Conservation (phyloP, 1,284 basidiomycete species). For the Microbotryum lychnidis-dioicae region DNA sequence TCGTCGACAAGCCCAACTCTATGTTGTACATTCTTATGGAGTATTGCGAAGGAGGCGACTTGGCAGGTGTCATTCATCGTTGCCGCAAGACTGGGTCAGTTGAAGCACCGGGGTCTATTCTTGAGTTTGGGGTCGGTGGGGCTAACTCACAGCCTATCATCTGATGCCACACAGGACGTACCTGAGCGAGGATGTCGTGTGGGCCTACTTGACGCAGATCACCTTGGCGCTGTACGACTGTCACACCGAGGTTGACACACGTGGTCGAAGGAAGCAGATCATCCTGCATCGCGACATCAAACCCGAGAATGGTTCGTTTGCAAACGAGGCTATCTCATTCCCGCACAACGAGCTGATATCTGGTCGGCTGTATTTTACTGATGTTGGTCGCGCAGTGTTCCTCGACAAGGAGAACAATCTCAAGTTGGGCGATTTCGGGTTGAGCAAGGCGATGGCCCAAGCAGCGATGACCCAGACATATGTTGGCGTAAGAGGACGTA, state of each 20-base stretch:
- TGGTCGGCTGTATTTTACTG: too few relatives aligned
- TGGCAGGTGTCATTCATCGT: constrained; percentile 74
- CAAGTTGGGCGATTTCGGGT: constrained; percentile 92
- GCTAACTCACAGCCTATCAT: too few relatives aligned
- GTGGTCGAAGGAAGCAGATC: constrained; percentile 32
- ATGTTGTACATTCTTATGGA: constrained; percentile 95
- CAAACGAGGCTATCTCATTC: too few relatives aligned
- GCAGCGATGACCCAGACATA: constrained; percentile 89
- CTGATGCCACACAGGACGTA: neutral
- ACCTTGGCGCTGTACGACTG: constrained; percentile 84
- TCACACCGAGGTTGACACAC: constrained; percentile 47
- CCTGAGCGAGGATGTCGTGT: constrained; percentile 58
- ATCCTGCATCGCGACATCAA: constrained; percentile 92
- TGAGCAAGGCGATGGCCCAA: constrained; percentile 81
- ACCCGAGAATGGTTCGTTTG: constrained; percentile 78
- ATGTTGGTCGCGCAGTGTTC: constrained; percentile 53
- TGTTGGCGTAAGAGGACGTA: constrained; percentile 63
- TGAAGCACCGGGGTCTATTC: neutral
- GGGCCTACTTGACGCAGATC: constrained; percentile 92
- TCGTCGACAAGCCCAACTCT: constrained; percentile 81
- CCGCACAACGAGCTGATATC: too few relatives aligned
- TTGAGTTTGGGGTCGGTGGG: too few relatives aligned
- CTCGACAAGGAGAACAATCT: constrained; percentile 67
- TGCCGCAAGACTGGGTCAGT: constrained; percentile 51
- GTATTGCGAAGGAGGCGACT: constrained; percentile 89